Base-by-base conservation (phyloP, 2,329 filamentous ascomycete species). In the Clarireedia sp. region DNA sequence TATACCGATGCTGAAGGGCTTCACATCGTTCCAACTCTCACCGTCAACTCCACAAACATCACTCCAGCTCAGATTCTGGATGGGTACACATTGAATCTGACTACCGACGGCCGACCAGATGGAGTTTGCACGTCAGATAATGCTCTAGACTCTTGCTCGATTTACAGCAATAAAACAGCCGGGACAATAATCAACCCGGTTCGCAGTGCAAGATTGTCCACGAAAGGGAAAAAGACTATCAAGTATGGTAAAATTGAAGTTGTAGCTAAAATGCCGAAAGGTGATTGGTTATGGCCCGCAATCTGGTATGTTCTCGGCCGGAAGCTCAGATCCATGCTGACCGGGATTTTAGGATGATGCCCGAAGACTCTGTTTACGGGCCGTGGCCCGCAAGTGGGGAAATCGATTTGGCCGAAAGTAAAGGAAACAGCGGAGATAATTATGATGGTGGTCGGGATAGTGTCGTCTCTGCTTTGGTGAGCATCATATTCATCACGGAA, bases 231-330 rank as follows among this genome's bases (percentile, higher is more conserved):
- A 53, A 73, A 73, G 57, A 69, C 68, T 12, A 74, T 80, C 59
- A 70, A 65, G 40, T 80, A 79, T 60, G 77, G 77, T 1, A 69
- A 73, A 45, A 73, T 81, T 33, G 79, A 82, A 62, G 75, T 82
- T 7, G 72, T 74, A 3, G 78, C 78, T 17, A 75, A 77, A 57
- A 64, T 81, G 61, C 77, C 78, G 6, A 66, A 66, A 36, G 78
- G 78, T 4, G 76, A 80, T 63, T 81, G 78, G 78, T 65, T 81
- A 23, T 80, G 78, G 78, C 77, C 74, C 29, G 70, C 70, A 2
- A 73, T 75, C 41, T 64, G 62, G 63, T 51, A 54, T 29, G 44
- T 47, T 56, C 37, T 14, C 48, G 9, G 40, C n/a, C 17, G 16
- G 17, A 41, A 29, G 2, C 5, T 12, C 8, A 4, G 0, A 24